Base-by-base conservation (phyloP, 108 stramenopile genomes). In the Nitzschia sp. region DNA sequence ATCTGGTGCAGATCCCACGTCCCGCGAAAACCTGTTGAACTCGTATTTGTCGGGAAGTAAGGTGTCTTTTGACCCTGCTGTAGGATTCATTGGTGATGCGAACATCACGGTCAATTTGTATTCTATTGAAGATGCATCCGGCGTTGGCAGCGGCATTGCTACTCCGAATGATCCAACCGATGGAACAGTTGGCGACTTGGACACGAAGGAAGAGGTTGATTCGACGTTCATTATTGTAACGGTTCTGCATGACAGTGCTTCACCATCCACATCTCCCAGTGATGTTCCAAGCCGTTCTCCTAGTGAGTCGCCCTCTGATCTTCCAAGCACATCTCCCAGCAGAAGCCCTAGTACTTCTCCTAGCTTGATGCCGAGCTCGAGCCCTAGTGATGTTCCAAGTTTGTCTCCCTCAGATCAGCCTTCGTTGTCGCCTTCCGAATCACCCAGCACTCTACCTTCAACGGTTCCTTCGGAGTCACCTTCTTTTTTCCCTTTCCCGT, bases 401-500 rank as follows among this genome's bases (percentile, higher is more conserved):
- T 59, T 34, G n/a, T 15, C 14, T 0, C 58, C 58, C n/a, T 37
- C 39, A 24, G 10, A 3, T 1, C 9, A 12, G 22, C 57, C 57
- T n/a, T 15, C 12, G 8, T 9, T 10, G 10, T n/a, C 38, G 15
- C 58, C 58, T 15, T 59, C 58, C 2, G 5, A 2, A 0, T 40
- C 58, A 3, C 58, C 58, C 15, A 19, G 17, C 39, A 57, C 9
- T 25, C 9, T 11, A 8, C 57, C 57, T 14, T 40, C 38, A 14
- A 3, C 38, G 9, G 24, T 38, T 19, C 62, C 62, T 3, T 63
- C 62, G 11, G 20, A 48, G 19, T 43, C 62, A 5, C 62, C 62
- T 39, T 63, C 62, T 2, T 63, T 29, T 21, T 63, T 63, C 44
- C 62, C 62, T 46, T 63, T 46, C 44, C 62, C 62, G 11, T 63